These are phyloP conservation scores for Arthrobotrys sphaeroides DNA, from an alignment of 2,329 filamentous ascomycete genomes.

Conservation along the genomic window DNA sequence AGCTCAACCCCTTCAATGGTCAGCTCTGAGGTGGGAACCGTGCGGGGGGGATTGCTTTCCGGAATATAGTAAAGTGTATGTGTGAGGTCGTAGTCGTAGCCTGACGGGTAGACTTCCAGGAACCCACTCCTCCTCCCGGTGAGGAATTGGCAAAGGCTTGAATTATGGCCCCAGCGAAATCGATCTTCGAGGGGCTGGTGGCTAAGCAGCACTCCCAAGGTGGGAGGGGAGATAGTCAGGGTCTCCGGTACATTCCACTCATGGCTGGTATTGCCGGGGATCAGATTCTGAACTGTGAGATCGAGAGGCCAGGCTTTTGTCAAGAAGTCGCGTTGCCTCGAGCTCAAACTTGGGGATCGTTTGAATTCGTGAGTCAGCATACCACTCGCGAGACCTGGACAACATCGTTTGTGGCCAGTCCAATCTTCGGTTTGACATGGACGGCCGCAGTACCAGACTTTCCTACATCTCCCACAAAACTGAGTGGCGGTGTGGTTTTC, in stretches of 20 bases:
- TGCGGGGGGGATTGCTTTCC: constrained; percentile 11
- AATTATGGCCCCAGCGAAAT: constrained; percentile 16
- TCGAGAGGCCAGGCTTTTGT: constrained; percentile 1
- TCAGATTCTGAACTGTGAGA: constrained; percentile 12
- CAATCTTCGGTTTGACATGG: background rate
- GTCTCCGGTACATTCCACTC: constrained; percentile 6
- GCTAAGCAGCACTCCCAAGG: constrained; percentile 9
- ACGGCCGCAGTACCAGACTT: constrained; percentile 8
- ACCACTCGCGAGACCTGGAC: constrained; percentile 6
- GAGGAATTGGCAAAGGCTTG: constrained; percentile 19
- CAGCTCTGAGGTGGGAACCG: constrained; percentile 3
- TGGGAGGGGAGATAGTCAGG: constrained; percentile 4
- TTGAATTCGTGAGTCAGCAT: constrained; percentile 13
- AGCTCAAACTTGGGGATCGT: constrained; percentile 9
- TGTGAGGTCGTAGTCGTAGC: constrained; percentile 10
- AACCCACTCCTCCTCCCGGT: constrained; percentile 17
- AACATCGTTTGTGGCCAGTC: constrained; percentile 5
- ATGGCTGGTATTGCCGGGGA: constrained; percentile 12
- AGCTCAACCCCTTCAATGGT: constrained; percentile 17
- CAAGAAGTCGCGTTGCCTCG: constrained; percentile 7
- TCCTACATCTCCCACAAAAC: constrained; percentile 28
- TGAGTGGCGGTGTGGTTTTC: constrained; percentile 23
- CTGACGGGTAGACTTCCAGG: constrained; percentile 12
- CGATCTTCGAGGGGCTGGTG: constrained; percentile 7
- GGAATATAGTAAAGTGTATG: constrained; percentile 22